These are phyloP conservation scores for Dillenia suffruticosa DNA, from an alignment of 164 flowering plant genomes.

Conservation along the genomic window DNA sequence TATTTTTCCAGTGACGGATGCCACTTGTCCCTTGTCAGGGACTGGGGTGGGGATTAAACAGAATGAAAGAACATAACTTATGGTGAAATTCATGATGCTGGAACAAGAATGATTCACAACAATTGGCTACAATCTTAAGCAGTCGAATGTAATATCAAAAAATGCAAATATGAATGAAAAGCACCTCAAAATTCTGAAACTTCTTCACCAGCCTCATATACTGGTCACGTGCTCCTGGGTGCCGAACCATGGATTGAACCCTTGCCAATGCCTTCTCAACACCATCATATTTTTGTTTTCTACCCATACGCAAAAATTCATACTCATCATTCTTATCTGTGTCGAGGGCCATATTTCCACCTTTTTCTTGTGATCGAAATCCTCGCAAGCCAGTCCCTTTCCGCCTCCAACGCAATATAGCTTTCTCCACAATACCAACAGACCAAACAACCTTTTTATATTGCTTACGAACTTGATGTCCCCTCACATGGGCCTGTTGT, in stretches of 20 bases:
- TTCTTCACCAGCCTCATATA: conserved; percentile 58
- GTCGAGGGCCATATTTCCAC: conserved; percentile 17
- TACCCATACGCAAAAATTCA: conserved; percentile 60
- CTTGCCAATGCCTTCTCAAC: conserved; percentile 71
- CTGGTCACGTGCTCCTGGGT: conserved; percentile 79
- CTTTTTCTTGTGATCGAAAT: conserved; percentile 31
- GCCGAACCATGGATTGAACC: conserved; percentile 79
- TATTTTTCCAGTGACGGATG: too few relatives aligned
- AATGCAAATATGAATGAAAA: neutral
- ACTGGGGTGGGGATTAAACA: too few relatives aligned
- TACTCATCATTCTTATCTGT: conserved; percentile 57
- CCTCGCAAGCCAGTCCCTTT: conserved; percentile 76
- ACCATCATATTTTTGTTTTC: conserved; percentile 57
- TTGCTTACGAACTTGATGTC: conserved; percentile 74
- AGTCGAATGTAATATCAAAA: too few relatives aligned
- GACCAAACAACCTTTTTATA: conserved; percentile 69
- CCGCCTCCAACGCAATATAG: conserved; percentile 86
- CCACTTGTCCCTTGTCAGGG: too few relatives aligned
- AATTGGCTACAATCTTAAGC: too few relatives aligned
- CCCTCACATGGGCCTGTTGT: conserved; percentile 75
- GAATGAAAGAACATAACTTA: too few relatives aligned
- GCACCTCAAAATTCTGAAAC: conserved; percentile 41
- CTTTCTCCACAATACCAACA: conserved; percentile 84
- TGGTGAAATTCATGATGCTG: too few relatives aligned
- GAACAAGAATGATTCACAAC: too few relatives aligned